These are phyloP conservation scores for Chlorella sp. DNA, from an alignment of 139 green algal genomes.

Conservation along the genomic window DNA sequence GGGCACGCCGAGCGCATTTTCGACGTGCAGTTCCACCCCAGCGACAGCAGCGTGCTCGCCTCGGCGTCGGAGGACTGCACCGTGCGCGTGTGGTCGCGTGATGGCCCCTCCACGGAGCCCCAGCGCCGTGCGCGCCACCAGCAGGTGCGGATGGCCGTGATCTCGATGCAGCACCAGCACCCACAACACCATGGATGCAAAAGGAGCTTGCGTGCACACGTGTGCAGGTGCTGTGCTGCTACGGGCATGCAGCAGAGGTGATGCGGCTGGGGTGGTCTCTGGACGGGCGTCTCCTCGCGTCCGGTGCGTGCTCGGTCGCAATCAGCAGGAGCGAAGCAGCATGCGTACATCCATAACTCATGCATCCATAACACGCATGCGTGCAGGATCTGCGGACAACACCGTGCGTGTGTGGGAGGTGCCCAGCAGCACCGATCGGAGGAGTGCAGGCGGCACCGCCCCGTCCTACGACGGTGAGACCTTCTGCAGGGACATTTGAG, in stretches of 20 bases:
- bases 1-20: conserved; percentile 38
- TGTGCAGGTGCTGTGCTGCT: conserved; percentile 24
- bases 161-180: too few species aligned
- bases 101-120: background rate
- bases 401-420: conserved; percentile 36
- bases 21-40: conserved; percentile 29
- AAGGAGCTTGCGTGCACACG: conserved; percentile 23
- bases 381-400: conserved; percentile 32
- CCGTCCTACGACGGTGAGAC: background rate
- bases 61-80: conserved; percentile 37
- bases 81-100: conserved; percentile 27
- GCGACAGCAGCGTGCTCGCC: conserved; percentile 14
- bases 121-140: too few species aligned
- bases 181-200: too few species aligned
- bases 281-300: conserved; percentile 24
- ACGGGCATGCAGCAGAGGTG: conserved; percentile 30
- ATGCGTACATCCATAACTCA: background rate
- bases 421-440: background rate
- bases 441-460: background rate
- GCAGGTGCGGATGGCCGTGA: too few species aligned
- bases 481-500: background rate
- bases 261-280: conserved; percentile 29
- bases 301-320: conserved; percentile 26
- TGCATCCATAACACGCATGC: background rate
- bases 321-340: too few species aligned